Evolutionary conservation across 768 basidiomycete species (phyloP).

Genomic region (Boletus reticulatus): DNA sequence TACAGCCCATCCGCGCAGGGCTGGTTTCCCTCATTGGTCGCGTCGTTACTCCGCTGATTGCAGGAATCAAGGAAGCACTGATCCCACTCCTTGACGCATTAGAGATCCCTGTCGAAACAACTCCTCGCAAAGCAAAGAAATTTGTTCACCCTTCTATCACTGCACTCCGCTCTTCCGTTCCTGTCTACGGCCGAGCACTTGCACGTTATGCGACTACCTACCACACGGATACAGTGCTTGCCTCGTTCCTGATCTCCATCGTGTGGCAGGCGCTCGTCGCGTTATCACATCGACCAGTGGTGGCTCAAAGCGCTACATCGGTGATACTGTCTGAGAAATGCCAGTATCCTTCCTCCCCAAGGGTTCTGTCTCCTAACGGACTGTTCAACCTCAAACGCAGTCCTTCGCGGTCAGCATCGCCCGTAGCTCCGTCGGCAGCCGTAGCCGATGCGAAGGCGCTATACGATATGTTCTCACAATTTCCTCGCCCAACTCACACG

Average conservation of each 20-base stretch:
- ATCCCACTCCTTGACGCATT: constrained; percentile 61
- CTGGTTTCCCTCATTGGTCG: constrained; percentile 66
- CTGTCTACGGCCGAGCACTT: constrained; percentile 59
- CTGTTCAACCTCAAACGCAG: constrained; percentile 67
- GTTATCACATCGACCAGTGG: constrained; percentile 56
- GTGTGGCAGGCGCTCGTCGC: constrained; percentile 76
- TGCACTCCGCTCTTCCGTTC: constrained; percentile 56
- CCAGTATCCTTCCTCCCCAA: constrained; percentile 36
- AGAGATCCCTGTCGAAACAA: constrained; percentile 42
- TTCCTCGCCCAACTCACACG: constrained; percentile 60
- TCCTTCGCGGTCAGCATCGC: constrained; percentile 66
- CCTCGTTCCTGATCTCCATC: constrained; percentile 68
- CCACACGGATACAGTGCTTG: constrained; percentile 58
- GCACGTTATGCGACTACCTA: constrained; percentile 52
- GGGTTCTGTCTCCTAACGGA: constrained; percentile 53
- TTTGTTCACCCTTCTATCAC: constrained; percentile 56
- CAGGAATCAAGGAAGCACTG: constrained; percentile 59
- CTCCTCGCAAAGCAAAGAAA: constrained; percentile 17
- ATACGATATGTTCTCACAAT: constrained; percentile 54
- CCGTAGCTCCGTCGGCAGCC: constrained; percentile 40
- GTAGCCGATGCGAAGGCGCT: constrained; percentile 60
- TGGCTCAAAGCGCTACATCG: constrained; percentile 39
- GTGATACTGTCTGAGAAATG: constrained; percentile 38
- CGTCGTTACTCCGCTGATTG: constrained; percentile 62
- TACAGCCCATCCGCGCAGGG: constrained; percentile 68